These are phyloP conservation scores for Royoungia palumana DNA, from an alignment of 768 basidiomycete species.

Conservation along the genomic window DNA sequence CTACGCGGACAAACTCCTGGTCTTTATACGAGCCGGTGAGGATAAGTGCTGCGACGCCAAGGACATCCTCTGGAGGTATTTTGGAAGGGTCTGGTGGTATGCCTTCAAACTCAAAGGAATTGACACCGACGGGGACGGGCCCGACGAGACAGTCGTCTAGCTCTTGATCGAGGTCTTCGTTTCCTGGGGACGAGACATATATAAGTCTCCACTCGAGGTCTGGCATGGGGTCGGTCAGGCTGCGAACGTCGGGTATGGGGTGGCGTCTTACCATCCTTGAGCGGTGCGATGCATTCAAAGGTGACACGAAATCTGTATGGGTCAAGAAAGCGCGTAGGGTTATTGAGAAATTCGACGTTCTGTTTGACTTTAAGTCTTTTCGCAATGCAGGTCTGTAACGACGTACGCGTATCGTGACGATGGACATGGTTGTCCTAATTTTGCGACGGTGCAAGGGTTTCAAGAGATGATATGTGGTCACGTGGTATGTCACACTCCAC, in stretches of 20 bases:
- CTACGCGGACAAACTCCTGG: slow-evolving; percentile 98
- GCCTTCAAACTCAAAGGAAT: slow-evolving; percentile 95
- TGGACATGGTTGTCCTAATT: slow-evolving; percentile 45
- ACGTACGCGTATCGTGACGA: slow-evolving; percentile 65
- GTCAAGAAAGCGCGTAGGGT: slow-evolving; percentile 89
- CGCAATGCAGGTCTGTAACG: neutral
- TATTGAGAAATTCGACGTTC: slow-evolving; percentile 91
- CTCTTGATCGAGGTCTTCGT: slow-evolving; percentile 93
- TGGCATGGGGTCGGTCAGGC: slow-evolving; percentile 26
- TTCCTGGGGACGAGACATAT: slow-evolving; percentile 91
- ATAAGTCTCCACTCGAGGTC: slow-evolving; percentile 99
- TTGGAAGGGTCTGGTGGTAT: slow-evolving; percentile 77
- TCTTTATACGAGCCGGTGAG: slow-evolving; percentile 94
- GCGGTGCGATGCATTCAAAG: slow-evolving; percentile 91
- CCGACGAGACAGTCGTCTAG: slow-evolving; percentile 97
- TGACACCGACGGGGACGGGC: slow-evolving; percentile 94
- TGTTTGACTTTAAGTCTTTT: slow-evolving; percentile 25
- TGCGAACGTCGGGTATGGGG: neutral
- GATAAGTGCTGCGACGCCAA: slow-evolving; percentile 96
- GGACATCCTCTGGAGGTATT: slow-evolving; percentile 85
- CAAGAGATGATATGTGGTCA: neutral
- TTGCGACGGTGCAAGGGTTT: too few species aligned
- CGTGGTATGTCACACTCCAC: neutral
- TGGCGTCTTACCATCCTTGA: slow-evolving; percentile 70
- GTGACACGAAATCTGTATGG: slow-evolving; percentile 92